These are phyloP conservation scores for Taphrina populina DNA, from an alignment of 1,139 yeast species.

Conservation along the genomic window DNA sequence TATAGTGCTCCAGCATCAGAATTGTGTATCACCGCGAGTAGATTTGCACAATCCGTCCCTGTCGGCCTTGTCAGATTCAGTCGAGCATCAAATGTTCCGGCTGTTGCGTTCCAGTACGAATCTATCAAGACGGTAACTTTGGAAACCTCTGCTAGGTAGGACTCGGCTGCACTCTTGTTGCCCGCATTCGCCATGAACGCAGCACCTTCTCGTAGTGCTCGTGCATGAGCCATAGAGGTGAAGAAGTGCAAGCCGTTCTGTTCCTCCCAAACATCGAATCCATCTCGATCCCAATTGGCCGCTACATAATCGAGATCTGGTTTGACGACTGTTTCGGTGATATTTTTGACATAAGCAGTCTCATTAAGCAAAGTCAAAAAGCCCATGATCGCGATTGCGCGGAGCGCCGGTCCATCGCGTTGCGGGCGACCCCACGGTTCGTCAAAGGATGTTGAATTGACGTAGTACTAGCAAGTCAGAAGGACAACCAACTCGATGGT, in stretches of 20 bases:
- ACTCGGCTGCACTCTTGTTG: constrained; percentile 45
- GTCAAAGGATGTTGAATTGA: constrained; percentile 21
- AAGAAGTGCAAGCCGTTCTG: constrained; percentile 66
- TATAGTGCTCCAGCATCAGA: constrained; percentile 37
- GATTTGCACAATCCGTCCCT: constrained; percentile 78
- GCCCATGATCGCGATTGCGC: constrained; percentile 63
- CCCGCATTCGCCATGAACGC: constrained; percentile 49
- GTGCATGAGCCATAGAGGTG: constrained; percentile 70
- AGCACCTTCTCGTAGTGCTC: constrained; percentile 64
- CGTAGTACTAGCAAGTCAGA: constrained; percentile 11
- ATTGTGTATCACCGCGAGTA: constrained; percentile 59
- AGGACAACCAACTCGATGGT: neutral
- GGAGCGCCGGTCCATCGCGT: constrained; percentile 81
- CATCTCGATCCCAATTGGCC: constrained; percentile 60
- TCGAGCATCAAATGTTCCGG: constrained; percentile 54
- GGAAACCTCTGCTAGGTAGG: constrained; percentile 46
- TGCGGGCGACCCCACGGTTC: constrained; percentile 90
- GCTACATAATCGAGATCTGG: constrained; percentile 70
- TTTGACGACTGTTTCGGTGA: constrained; percentile 50
- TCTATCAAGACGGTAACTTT: constrained; percentile 47
- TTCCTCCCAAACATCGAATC: constrained; percentile 96
- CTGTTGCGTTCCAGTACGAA: constrained; percentile 48
- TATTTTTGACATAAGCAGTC: constrained; percentile 38
- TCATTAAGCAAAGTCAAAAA: constrained; percentile 47
- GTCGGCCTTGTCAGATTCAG: constrained; percentile 48